phyloP scores from a whole-genome alignment of 1,284 basidiomycete species.

The Pseudozyma sp. region DNA sequence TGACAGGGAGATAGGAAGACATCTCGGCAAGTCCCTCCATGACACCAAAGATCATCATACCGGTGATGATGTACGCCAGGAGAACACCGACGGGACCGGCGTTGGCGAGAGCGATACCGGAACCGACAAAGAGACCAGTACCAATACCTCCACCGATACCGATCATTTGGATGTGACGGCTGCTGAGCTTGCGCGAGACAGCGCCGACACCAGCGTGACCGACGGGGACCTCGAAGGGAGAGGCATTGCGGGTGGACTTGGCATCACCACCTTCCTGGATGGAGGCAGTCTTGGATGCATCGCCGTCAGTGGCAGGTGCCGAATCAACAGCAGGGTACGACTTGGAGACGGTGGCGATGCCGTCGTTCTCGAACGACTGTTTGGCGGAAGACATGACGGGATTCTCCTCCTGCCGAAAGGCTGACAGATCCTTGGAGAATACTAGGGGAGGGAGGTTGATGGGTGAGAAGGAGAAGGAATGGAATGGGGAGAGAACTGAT shows the following conservation, averaged over 20 bases:
- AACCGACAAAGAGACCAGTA: conserved; percentile 63
- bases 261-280: conserved; percentile 15
- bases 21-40: conserved; percentile 65
- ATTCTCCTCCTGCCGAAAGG: conserved; percentile 28
- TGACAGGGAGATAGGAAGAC: conserved; percentile 57
- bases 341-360: conserved; percentile 38
- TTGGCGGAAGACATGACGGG: conserved; percentile 32
- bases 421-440: conserved; percentile 34
- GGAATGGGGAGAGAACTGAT: neutral
- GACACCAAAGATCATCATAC: conserved; percentile 55
- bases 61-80: conserved; percentile 59
- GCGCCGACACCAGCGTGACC: conserved; percentile 39
- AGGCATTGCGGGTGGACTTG: conserved; percentile 22
- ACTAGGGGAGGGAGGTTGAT: neutral
- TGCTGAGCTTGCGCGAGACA: conserved; percentile 39
- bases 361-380: conserved; percentile 37
- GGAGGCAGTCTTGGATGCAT: conserved; percentile 31
- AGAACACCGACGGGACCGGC: conserved; percentile 61
- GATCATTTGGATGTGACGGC: conserved; percentile 58
- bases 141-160: conserved; percentile 63
- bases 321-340: conserved; percentile 18
- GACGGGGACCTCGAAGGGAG: conserved; percentile 42
- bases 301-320: conserved; percentile 8
- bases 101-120: conserved; percentile 49
- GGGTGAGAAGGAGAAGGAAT: too few relatives aligned